Evolutionary conservation across 2,329 filamentous ascomycete genomes (phyloP), one percentile per base, ranked within the genome.

Genomic region (Gaeumannomyces tritici): DNA sequence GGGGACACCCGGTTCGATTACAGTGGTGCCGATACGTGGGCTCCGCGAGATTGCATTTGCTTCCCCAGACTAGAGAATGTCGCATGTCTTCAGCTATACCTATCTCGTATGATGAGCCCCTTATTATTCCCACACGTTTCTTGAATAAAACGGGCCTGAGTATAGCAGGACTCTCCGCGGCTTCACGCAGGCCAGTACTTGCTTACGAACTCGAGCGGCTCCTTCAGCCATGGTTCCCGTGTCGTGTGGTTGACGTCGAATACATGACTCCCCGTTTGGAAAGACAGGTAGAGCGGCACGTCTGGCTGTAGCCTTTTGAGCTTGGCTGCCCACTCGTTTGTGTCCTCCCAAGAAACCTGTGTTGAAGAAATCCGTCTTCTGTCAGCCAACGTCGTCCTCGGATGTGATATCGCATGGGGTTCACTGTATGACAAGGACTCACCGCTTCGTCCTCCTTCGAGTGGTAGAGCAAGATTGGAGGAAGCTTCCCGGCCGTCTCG

Each of bases 231-330:
- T 1, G 60, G 62, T 18, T 33, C 24, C 1, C 27, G 35, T 35
- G 63, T 12, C 18, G 24, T 64, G 57, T 65, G 47, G 12, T 55
- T 42, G 58, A 62, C 51, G 24, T 65, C 64, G 59, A 65, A 64
- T 29, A 60, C 57, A 54, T 64, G 64, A 27, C 62, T 55, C 9
- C 64, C 64, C 13, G 60, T 35, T n/a, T 47, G 27, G 18, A 61
- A 55, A 18, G 57, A 31, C 21, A 65, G 33, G 26, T 62, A 26
- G 55, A 64, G 54, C 15, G 61, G 62, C 21, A 61, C 62, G 27
- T 61, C 64, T 12, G 62, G 61, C 21, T 64, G 64, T 21, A 65
- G 33, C n/a, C 35, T 47, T 57, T 56, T 65, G 57, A 65, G 55
- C 35, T 65, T 65, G 7, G 60, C 47, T 18, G 64, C 61, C 62